These are phyloP conservation scores for Sphenostylis stenocarpa DNA, from an alignment of 306 rosid genomes.

Conservation along the genomic window DNA sequence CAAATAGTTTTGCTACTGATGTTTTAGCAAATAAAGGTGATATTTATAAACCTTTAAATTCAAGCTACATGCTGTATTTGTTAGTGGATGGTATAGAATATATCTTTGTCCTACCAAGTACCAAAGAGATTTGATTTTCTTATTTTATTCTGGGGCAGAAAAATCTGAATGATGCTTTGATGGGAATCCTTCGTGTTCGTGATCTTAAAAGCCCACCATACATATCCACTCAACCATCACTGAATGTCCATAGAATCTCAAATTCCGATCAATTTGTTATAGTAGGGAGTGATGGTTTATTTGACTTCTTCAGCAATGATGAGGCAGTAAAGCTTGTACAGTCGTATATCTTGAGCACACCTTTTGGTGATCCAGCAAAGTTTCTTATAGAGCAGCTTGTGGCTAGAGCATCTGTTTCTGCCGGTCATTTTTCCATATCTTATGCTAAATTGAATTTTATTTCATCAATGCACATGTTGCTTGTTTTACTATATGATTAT, in stretches of 20 bases:
- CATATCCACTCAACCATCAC: constrained; percentile 75
- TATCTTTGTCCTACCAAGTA: neutral
- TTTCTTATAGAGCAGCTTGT: constrained; percentile 85
- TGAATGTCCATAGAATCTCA: constrained; percentile 77
- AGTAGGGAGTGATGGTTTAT: constrained; percentile 92
- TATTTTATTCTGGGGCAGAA: constrained; percentile 52
- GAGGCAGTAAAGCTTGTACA: constrained; percentile 80
- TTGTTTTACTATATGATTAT: neutral
- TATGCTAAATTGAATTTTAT: constrained; percentile 4
- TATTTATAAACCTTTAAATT: neutral
- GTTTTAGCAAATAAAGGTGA: neutral
- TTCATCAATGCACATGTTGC: neutral
- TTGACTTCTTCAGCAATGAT: constrained; percentile 89
- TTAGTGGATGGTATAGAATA: neutral
- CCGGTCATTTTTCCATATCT: constrained; percentile 53
- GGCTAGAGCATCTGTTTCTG: constrained; percentile 72
- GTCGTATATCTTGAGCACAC: constrained; percentile 69
- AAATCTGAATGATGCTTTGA: constrained; percentile 88
- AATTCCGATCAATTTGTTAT: constrained; percentile 70
- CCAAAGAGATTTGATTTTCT: constrained; percentile 4
- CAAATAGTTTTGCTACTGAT: neutral
- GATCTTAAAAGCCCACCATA: constrained; percentile 94
- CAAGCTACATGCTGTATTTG: neutral
- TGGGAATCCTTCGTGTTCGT: constrained; percentile 94
- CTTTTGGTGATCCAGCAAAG: constrained; percentile 91